Conservation (phyloP, 139 green algal species). For the Chlorella vulgaris region DNA sequence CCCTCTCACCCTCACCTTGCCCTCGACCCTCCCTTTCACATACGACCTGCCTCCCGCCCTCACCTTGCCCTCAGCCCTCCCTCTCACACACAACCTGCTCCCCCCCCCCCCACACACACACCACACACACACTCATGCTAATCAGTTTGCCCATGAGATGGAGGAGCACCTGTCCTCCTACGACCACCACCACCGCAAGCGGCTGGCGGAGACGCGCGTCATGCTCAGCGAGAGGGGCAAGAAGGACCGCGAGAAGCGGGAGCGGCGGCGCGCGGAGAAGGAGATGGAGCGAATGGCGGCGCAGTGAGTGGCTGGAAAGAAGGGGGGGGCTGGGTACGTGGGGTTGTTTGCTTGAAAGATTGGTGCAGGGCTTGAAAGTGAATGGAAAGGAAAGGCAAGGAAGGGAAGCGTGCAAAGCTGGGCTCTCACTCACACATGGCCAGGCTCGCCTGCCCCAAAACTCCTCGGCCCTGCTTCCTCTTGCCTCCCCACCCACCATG, state of each 20-base stretch:
- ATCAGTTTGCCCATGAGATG: slow-evolving; percentile 89
- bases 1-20: too few relatives aligned
- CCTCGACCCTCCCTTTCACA: too few relatives aligned
- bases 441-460: too few relatives aligned
- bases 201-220: slow-evolving; percentile 47
- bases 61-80: too few relatives aligned
- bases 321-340: background rate
- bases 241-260: slow-evolving; percentile 34
- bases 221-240: slow-evolving; percentile 32
- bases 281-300: slow-evolving; percentile 42
- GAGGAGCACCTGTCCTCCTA: slow-evolving; percentile 92
- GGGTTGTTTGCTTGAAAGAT: background rate
- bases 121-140: too few relatives aligned
- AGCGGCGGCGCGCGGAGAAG: slow-evolving; percentile 41
- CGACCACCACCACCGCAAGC: slow-evolving; percentile 84
- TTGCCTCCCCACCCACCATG: background rate
- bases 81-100: too few relatives aligned
- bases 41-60: too few relatives aligned
- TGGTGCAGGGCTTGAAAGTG: background rate
- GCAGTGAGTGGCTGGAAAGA: slow-evolving; percentile 30
- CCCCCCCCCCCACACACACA: slow-evolving; percentile 61
- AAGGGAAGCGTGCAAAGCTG: too few relatives aligned
- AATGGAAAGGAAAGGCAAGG: too few relatives aligned
- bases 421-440: too few relatives aligned
- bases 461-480: too few relatives aligned